These are phyloP conservation scores for Zizania palustris DNA, from an alignment of 202 grass and related monocot species.

Conservation along the genomic window DNA sequence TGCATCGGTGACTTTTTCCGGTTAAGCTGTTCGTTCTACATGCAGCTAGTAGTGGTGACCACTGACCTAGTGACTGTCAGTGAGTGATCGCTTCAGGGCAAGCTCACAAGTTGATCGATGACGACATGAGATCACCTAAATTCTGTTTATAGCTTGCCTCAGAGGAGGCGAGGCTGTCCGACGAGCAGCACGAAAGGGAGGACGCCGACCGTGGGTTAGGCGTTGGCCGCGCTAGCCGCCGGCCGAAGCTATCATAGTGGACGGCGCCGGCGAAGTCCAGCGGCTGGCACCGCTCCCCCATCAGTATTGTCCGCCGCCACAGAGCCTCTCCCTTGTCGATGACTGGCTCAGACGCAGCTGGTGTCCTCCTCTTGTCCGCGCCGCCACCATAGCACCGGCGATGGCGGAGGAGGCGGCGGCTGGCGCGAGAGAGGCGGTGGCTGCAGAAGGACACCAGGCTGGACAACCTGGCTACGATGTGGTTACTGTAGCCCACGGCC, in stretches of 20 bases:
- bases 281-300: slow-evolving; percentile 77
- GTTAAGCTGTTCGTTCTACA: too few species aligned
- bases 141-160: neutral
- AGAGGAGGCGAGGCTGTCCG: slow-evolving; percentile 14
- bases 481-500: slow-evolving; percentile 23
- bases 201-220: slow-evolving; percentile 44
- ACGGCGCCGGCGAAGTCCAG: slow-evolving; percentile 71
- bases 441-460: slow-evolving; percentile 35
- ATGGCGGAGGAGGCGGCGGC: slow-evolving; percentile 44
- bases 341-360: neutral
- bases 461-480: slow-evolving; percentile 34
- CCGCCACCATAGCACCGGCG: neutral
- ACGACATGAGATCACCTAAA: too few species aligned
- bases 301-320: slow-evolving; percentile 70
- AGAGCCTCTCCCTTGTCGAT: slow-evolving; percentile 29
- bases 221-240: slow-evolving; percentile 40
- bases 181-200: slow-evolving; percentile 31
- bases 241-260: slow-evolving; percentile 62
- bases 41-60: too few species aligned
- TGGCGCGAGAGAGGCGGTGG: slow-evolving; percentile 43
- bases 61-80: too few species aligned
- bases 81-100: too few species aligned
- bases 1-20: too few species aligned
- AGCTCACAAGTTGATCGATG: too few species aligned
- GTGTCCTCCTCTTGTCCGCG: neutral